These are phyloP conservation scores for Neoscytalidium dimidiatum DNA, from an alignment of 2,329 filamentous ascomycete genomes.

Conservation along the genomic window DNA sequence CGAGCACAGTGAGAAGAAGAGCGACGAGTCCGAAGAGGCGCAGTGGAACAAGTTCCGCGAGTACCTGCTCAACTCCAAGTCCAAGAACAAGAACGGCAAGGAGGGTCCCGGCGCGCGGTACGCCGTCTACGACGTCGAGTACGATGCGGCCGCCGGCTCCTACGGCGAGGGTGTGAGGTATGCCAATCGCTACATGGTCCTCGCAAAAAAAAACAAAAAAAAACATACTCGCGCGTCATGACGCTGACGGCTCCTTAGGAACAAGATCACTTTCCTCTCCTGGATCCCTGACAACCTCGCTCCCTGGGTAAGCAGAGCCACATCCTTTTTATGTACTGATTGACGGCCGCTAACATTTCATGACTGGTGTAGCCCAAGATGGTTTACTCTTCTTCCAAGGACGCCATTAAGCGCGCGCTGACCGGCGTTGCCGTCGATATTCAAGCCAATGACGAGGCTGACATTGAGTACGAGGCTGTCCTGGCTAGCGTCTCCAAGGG, in stretches of 20 bases:
- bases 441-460: slow-evolving; percentile 81
- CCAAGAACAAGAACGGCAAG: slow-evolving; percentile 66
- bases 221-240: background rate
- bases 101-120: slow-evolving; percentile 69
- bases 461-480: slow-evolving; percentile 76
- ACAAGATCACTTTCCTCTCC: slow-evolving; percentile 77
- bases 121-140: slow-evolving; percentile 84
- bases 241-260: slow-evolving; percentile 33
- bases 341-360: background rate
- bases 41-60: slow-evolving; percentile 76
- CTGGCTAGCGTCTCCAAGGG: slow-evolving; percentile 56
- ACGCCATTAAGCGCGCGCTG: slow-evolving; percentile 77
- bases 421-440: slow-evolving; percentile 75
- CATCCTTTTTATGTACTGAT: background rate
- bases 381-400: slow-evolving; percentile 88
- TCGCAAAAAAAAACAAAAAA: no score
- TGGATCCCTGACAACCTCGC: slow-evolving; percentile 82
- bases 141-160: slow-evolving; percentile 59
- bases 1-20: slow-evolving; percentile 64
- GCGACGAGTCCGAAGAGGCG: slow-evolving; percentile 41
- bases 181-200: slow-evolving; percentile 20
- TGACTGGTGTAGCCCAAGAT: slow-evolving; percentile 69
- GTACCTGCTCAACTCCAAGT: slow-evolving; percentile 72
- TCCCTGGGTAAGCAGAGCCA: slow-evolving; percentile 63
- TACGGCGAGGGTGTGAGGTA: slow-evolving; percentile 69